Evolutionary conservation across 1,139 yeast species (phyloP), one percentile per base, ranked within the genome.

Genomic region (Pichia sp.): DNA sequence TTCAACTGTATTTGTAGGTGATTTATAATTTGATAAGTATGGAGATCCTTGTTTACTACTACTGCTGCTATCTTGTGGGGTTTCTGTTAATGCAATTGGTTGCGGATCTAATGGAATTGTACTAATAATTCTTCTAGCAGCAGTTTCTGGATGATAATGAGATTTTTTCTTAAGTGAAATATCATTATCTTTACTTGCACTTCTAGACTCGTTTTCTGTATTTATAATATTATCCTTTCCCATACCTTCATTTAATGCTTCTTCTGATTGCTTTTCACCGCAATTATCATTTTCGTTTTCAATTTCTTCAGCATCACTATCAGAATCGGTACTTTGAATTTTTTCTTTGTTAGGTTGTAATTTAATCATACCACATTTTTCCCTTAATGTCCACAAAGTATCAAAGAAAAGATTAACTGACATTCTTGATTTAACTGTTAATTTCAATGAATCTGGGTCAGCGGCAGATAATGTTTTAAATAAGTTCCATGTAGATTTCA

Each of bases 361-460:
- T 57, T 81, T 81, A 40, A 84, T 79, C 83, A 86, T 83, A 11
- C 96, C 97, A 52, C 87, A 88, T 62, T 86, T 86, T 56, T 86
- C 92, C 57, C 96, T 72, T 58, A 90, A 70, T 6, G 87, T 75
- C 78, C 89, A 86, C 49, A 92, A 69, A 60, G 92, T 83, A 65
- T 92, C 98, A 64, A 90, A 92, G 59, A 92, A 88, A 2, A 90
- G 89, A 48, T 94, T 84, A 0, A 96, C 96, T 5, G 95, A 79
- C 95, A 87, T 84, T 56, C 97, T 75, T 8, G 94, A 82, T 43
- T 87, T 74, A 10, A 89, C 83, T 2, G 76, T 75, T 11, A 89
- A 79, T 39, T 74, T 60, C 8, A 60, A 54, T 7, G 52, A 47
- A 42, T 58, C 48, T 2, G 60, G 47, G 28, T 60, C 58, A 11